These are phyloP conservation scores for Tagetes patula DNA, from an alignment of 129 eudicot species.

Conservation along the genomic window DNA sequence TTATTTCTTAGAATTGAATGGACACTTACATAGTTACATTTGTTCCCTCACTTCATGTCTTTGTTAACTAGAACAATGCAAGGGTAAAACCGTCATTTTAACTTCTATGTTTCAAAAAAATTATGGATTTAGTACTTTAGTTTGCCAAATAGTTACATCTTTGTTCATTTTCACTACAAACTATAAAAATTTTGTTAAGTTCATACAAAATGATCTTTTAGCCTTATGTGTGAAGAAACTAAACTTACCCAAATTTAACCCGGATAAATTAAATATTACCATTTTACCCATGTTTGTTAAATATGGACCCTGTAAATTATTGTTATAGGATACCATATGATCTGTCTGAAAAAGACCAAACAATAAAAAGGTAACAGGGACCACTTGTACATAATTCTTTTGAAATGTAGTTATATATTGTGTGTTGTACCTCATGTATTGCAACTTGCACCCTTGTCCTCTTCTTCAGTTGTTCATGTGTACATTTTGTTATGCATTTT, in stretches of 20 bases:
- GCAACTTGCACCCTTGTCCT: slow-evolving; percentile 18
- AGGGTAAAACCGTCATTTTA: background rate
- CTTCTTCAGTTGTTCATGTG: slow-evolving; percentile 16
- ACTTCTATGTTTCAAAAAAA: background rate
- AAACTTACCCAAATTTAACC: background rate
- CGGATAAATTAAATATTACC: too few species aligned
- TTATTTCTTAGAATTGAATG: background rate
- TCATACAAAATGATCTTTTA: background rate
- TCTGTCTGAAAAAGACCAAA: slow-evolving; percentile 31
- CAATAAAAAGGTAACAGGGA: slow-evolving; percentile 14
- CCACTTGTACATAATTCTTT: slow-evolving; percentile 23
- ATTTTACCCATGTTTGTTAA: too few species aligned
- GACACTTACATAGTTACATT: background rate
- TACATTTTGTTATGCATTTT: slow-evolving; percentile 21
- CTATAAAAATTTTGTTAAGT: background rate
- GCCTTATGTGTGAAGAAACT: background rate
- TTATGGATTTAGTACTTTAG: background rate
- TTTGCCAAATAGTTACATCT: background rate
- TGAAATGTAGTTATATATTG: slow-evolving; percentile 14
- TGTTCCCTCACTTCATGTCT: background rate
- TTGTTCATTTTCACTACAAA: background rate
- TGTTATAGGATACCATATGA: slow-evolving; percentile 19
- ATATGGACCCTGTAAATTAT: slow-evolving; percentile 33
- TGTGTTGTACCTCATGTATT: slow-evolving; percentile 23
- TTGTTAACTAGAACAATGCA: background rate